Percentiles rank a stretch among this genome's conserved stretches.
Evolutionary conservation across 805 yeast genomes (phyloP).

Genomic region (Wickerhamomyces bisporus): DNA sequence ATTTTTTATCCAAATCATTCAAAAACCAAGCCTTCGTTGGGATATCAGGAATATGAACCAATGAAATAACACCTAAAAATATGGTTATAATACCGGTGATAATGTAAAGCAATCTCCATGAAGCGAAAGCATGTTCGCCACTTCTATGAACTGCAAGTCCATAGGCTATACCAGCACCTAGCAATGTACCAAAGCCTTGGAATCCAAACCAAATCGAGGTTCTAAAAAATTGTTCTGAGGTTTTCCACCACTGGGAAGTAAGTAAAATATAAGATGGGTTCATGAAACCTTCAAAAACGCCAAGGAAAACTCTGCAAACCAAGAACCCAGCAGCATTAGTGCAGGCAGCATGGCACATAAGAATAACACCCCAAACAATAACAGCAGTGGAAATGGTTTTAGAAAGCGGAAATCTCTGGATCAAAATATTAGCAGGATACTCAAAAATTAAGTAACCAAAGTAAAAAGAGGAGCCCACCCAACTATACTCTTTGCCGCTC

Average conservation of each 20-base stretch:
- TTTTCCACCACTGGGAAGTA: constrained; percentile 44
- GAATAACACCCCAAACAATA: constrained; percentile 34
- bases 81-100: constrained; percentile 49
- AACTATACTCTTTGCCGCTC: constrained; percentile 33
- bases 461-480: constrained; percentile 42
- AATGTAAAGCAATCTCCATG: constrained; percentile 51
- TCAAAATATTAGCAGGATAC: constrained; percentile 35
- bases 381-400: constrained; percentile 31
- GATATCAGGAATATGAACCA: constrained; percentile 39
- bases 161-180: constrained; percentile 46
- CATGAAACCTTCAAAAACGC: constrained; percentile 37
- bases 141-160: constrained; percentile 32
- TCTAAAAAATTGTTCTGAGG: constrained; percentile 31
- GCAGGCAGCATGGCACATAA: constrained; percentile 27
- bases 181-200: constrained; percentile 38
- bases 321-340: constrained; percentile 37
- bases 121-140: constrained; percentile 27
- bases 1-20: constrained; percentile 33
- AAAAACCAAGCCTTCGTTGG: constrained; percentile 38
- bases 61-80: constrained; percentile 34
- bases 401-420: constrained; percentile 39
- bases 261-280: constrained; percentile 41
- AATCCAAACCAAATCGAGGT: constrained; percentile 37
- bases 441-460: constrained; percentile 43
- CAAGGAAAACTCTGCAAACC: constrained; percentile 36